These are phyloP conservation scores for Tuber umbilicatum DNA, from an alignment of 495 filamentous ascomycete genomes.

Conservation along the genomic window DNA sequence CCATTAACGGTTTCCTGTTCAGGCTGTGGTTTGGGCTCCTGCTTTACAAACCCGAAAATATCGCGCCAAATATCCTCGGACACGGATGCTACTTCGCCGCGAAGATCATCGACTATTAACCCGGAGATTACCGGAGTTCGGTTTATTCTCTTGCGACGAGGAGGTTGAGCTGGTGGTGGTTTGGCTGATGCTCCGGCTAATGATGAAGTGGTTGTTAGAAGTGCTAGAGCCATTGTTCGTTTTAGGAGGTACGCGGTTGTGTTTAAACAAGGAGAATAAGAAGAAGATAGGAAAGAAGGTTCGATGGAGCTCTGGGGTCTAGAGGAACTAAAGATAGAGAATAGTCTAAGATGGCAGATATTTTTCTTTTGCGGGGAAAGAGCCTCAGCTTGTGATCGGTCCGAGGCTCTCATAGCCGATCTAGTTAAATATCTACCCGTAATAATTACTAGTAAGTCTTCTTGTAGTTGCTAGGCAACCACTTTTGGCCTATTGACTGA, in stretches of 20 bases:
- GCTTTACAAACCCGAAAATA: slow-evolving; percentile 59
- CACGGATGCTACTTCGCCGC: slow-evolving; percentile 75
- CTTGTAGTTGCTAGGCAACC: no score
- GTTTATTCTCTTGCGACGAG: slow-evolving; percentile 45
- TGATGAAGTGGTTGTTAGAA: slow-evolving; percentile 20
- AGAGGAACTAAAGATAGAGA: slow-evolving; percentile 8
- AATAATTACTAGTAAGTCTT: no score
- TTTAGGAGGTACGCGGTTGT: neutral
- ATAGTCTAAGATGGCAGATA: neutral
- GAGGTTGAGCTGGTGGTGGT: slow-evolving; percentile 24
- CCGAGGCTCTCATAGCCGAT: neutral
- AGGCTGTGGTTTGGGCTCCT: slow-evolving; percentile 39
- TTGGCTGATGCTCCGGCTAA: slow-evolving; percentile 6
- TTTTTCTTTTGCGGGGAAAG: slow-evolving; percentile 10
- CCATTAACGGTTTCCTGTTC: slow-evolving; percentile 43
- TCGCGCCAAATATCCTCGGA: slow-evolving; percentile 79
- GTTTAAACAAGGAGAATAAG: neutral
- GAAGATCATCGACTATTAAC: slow-evolving; percentile 73
- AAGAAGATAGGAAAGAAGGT: neutral
- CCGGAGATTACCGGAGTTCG: slow-evolving; percentile 56
- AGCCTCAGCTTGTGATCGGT: slow-evolving; percentile 19
- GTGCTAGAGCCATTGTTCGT: slow-evolving; percentile 33
- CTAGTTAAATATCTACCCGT: no score
- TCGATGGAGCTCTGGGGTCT: slow-evolving; percentile 16
- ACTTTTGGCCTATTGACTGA: no score